phyloP scores from a whole-genome alignment of 108 stramenopile genomes.

The Chaetoceros muelleri region DNA sequence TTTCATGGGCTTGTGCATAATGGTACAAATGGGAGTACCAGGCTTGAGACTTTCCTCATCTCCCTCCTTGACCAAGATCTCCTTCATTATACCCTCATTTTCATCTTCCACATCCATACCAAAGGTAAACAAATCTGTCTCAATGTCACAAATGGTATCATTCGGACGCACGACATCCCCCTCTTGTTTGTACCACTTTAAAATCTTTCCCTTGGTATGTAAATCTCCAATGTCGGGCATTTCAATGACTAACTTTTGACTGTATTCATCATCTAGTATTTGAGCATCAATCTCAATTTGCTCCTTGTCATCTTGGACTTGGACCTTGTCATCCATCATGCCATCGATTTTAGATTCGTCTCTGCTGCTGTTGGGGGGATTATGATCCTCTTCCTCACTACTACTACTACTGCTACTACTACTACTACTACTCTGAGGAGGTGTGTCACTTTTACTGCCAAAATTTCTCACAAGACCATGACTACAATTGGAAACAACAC shows the following conservation, averaged over 20 bases:
- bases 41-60: neutral
- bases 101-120: conserved; percentile 38
- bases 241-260: conserved; percentile 1
- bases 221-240: conserved; percentile 20
- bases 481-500: too few relatives aligned
- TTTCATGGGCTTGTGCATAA: neutral
- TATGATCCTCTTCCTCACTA: too few relatives aligned
- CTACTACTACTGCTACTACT: too few relatives aligned
- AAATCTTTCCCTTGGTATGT: conserved; percentile 6
- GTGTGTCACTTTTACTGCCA: too few relatives aligned
- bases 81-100: conserved; percentile 21
- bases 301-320: neutral
- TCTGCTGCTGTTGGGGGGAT: too few relatives aligned
- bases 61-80: conserved; percentile 16
- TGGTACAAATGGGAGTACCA: neutral
- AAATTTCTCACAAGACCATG: too few relatives aligned
- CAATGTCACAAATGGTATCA: conserved; percentile 41
- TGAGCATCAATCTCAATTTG: neutral
- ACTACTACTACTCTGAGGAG: too few relatives aligned
- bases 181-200: conserved; percentile 36
- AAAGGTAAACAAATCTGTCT: conserved; percentile 40
- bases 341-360: too few relatives aligned
- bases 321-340: neutral
- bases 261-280: neutral
- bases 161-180: conserved; percentile 24